Base-by-base conservation (phyloP, 2,329 filamentous ascomycete genomes). In the Rosellinia necatrix region DNA sequence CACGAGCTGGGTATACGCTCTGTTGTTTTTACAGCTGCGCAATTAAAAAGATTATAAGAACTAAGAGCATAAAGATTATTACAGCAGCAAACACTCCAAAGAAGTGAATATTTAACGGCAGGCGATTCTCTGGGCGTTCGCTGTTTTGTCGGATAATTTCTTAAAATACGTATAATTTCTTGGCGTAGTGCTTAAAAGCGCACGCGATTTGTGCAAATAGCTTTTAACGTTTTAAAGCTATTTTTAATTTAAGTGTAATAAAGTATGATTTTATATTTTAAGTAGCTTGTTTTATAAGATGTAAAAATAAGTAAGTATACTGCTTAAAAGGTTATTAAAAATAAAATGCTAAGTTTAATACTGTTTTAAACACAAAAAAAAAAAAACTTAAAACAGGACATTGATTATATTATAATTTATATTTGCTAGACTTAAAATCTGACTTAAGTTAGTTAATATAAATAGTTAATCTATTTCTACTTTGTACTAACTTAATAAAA, bases 41-140 rank as follows among this genome's bases (percentile, higher is more conserved):
- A 41, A 41, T 41, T 12, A 41, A 41, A 22, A 41, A 41, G 37
- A 41, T 41, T 12, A 41, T 12, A 22, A 41, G 37, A 41, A 41
- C 37, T 3, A 41, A 25, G 37, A 41, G 37, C 19, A 13, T 41
- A 41, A 41, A 41, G 37, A 41, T 41, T 22, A 41, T 41, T 41
- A 41, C 37, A 25, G 37, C 37, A 22, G 37, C 37, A 22, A 41
- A 41, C 37, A 41, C 37, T 41, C 21, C 37, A 25, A 41, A n/a
- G 37, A 22, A 22, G 37, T 41, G 37, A 41, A 41, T 41, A 12
- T 41, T 22, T 12, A 22, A 41, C 37, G 37, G 37, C 37, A 41
- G 37, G 37, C 37, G 37, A 41, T 41, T 41, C 37, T 22, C 19
- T 17, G 37, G 37, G 19, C 37, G 37, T 41, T 41, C 37, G 37